Base-by-base conservation (phyloP, 768 basidiomycete genomes). In the Tricholomella constricta region DNA sequence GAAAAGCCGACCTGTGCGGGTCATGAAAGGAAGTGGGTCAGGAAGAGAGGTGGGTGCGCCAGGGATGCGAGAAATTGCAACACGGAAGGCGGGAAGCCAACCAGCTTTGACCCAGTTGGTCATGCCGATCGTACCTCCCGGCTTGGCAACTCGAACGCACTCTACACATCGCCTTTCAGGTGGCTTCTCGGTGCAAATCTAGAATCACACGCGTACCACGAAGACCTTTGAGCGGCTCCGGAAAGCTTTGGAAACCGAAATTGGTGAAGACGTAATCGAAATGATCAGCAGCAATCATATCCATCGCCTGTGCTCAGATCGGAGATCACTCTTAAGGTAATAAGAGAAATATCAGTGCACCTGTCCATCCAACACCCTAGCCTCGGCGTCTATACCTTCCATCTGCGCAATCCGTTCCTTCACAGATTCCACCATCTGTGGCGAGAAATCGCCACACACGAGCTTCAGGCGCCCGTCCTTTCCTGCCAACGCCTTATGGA, bases 1-100 rank as follows among this genome's bases (percentile, higher is more conserved):
- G 12, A 45, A 45, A n/a, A 29, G 32, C 3, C 45, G 45, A 20
- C 29, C 29, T 11, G 45, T 19, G 11, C 45, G 45, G 4, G 45
- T 45, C 45, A 45, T 29, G 17, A 31, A 45, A 3, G 45, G 45
- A 32, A 31, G 45, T 6, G 45, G 45, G n/a, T 32, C 45, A 10
- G 27, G 45, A 11, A 32, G 19, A 12, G 31, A 34, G 17, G 45
- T 9, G 15, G 45, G 45, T 32, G 45, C 45, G n/a, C 45, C 45
- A 20, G 45, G 45, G 20, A 45, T 19, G 15, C 45, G 45, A 20
- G 45, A 31, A 6, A 45, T 14, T 17, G 45, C 45, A 20, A 45
- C 29, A 45, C 45, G 45, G 29, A 45, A 45, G 6, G 45, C 45
- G 19, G 45, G 45, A n/a, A 31, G 14, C 45, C 45, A 45, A 8